Evolutionary conservation across 108 stramenopile species (phyloP), one percentile per base, ranked within the genome.

Genomic region (Nannochloropsis granulata): DNA sequence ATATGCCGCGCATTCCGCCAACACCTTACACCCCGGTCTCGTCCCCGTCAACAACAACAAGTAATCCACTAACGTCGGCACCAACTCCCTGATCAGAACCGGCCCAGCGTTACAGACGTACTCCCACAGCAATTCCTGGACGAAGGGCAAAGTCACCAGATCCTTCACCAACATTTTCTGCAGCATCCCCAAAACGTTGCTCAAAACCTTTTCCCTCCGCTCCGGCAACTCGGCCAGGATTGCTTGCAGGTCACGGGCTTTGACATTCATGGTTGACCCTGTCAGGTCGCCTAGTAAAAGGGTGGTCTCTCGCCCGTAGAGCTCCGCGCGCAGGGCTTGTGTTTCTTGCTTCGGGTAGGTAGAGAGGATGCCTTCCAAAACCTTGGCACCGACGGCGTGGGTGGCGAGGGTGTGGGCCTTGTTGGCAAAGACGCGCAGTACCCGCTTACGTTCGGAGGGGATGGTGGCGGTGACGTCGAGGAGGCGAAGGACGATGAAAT

Each of bases 341-440:
- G 23, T 23, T 23, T 44, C 79, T 23, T 25, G 79, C 24, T 25
- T 23, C 79, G 24, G 24, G 23, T 25, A 25, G 24, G 0, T 23
- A 2, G 79, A 79, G 80, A 85, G 21, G 13, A 80, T 79, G 13
- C 23, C 79, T 84, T 88, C 84, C 42, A 88, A 46, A n/a, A 89
- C 90, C 44, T 84, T 80, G 80, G 90, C 90, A 34, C 89, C 88
- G 26, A 89, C 82, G 12, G 88, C 45, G 44, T 90, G 90, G 12
- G 90, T 89, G 10, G 87, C 86, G n/a, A 89, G 88, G 24, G 83
- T 43, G 25, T 81, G 88, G 13, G 44, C 83, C 44, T 89, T 79
- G 11, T 86, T 86, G 19, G 83, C 25, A 21, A 90, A 81, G 14
- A 34, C 86, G 84, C 82, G 84, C 79, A 26, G 24, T 0, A 90